phyloP scores from a whole-genome alignment of 164 flowering plant genomes.

The Amborella trichopoda region DNA sequence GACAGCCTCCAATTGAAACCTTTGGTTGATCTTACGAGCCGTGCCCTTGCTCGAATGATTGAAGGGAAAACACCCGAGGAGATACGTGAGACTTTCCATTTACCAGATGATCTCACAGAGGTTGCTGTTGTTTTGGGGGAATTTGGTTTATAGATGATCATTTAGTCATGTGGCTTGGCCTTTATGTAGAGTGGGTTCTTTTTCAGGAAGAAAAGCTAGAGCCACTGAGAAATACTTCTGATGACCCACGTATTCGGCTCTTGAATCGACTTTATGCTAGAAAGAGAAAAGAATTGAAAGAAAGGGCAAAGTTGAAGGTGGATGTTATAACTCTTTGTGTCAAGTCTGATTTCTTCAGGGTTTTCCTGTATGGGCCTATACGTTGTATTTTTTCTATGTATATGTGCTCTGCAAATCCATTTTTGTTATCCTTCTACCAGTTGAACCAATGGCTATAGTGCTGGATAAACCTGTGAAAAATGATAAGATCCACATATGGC shows the following conservation, averaged over 20 bases:
- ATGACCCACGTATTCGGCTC: constrained; percentile 86
- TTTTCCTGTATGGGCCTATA: no score
- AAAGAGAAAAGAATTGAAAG: constrained; percentile 83
- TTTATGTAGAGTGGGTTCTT: constrained; percentile 6
- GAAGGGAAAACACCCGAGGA: constrained; percentile 93
- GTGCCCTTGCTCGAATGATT: constrained; percentile 90
- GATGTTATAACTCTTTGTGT: no score
- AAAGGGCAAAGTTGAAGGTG: constrained; percentile 66
- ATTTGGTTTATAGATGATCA: neutral
- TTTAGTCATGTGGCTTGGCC: neutral
- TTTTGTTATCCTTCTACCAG: neutral
- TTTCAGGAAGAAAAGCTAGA: constrained; percentile 92
- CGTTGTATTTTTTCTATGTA: no score
- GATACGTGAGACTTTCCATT: constrained; percentile 78
- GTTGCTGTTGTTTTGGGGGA: constrained; percentile 26
- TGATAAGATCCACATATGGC: no score
- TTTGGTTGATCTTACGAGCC: constrained; percentile 81
- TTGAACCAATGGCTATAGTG: no score
- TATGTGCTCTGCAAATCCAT: neutral
- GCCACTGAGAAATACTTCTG: constrained; percentile 71
- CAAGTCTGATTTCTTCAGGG: no score
- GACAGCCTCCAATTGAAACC: constrained; percentile 84
- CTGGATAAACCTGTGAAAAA: no score
- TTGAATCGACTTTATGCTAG: constrained; percentile 82
- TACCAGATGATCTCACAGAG: constrained; percentile 98